phyloP scores from a whole-genome alignment of 106 monocot species.

The Dendrobium officinale region DNA sequence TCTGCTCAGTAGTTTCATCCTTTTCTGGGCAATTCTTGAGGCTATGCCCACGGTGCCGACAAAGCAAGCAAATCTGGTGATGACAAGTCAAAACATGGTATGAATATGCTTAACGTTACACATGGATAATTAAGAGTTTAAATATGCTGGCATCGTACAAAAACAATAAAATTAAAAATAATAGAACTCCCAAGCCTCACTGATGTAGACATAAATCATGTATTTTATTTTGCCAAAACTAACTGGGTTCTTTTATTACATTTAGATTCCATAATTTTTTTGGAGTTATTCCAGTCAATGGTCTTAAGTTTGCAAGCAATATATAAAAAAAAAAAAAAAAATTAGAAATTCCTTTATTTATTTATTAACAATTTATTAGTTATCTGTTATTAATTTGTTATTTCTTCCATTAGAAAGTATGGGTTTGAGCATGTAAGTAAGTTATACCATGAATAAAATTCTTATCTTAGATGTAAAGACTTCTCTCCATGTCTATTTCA shows the following conservation, averaged over 20 bases:
- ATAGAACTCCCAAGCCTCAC: not conserved
- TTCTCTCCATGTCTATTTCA: no score
- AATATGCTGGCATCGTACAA: not conserved
- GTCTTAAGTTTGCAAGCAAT: not conserved
- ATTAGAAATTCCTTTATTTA: not conserved
- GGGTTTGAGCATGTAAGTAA: not conserved
- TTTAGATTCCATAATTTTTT: not conserved
- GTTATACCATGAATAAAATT: not conserved
- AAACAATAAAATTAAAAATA: not conserved
- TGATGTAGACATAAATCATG: not conserved
- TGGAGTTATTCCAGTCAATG: not conserved
- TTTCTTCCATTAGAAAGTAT: not conserved
- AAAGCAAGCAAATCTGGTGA: slow-evolving; percentile 80
- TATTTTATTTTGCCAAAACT: not conserved
- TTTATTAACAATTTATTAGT: not conserved
- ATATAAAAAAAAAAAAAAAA: not conserved
- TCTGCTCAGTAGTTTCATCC: slow-evolving; percentile 34
- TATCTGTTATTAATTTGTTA: not conserved
- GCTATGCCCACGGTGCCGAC: slow-evolving; percentile 84
- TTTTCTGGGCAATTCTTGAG: slow-evolving; percentile 81
- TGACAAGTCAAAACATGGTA: not conserved
- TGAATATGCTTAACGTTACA: not conserved
- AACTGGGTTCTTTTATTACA: not conserved
- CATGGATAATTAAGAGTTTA: not conserved
- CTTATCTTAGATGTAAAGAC: no score